A percentile compares a stretch with the other conserved stretches of the same genome.
Evolutionary conservation across 306 rosid genomes (phyloP).

Genomic region (Quercus cerris): DNA sequence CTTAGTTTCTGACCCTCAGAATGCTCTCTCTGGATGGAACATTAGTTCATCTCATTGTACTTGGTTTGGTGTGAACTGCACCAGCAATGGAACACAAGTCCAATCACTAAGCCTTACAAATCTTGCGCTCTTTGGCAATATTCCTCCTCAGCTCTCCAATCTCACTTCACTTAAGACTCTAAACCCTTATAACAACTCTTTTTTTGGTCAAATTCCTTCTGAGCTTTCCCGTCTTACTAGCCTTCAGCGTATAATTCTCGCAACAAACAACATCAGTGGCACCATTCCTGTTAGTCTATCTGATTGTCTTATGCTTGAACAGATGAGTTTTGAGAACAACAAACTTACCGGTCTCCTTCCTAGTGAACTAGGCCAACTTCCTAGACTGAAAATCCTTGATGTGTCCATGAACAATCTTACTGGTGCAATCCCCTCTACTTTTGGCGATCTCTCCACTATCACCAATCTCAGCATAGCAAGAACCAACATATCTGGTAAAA

Average conservation of each 20-base stretch:
- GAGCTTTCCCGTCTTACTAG: constrained; percentile 11
- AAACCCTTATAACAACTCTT: constrained; percentile 26
- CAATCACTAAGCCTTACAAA: constrained; percentile 23
- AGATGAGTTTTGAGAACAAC: constrained; percentile 7
- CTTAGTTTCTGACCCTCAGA: constrained; percentile 25
- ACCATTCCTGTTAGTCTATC: neutral
- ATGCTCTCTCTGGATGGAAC: constrained; percentile 14
- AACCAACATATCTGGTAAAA: constrained; percentile 19
- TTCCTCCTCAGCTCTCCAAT: constrained; percentile 22
- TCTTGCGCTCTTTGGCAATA: constrained; percentile 25
- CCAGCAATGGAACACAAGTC: constrained; percentile 24
- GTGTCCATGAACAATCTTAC: constrained; percentile 31
- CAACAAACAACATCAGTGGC: neutral
- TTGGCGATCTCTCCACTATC: constrained; percentile 31
- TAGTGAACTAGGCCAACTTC: constrained; percentile 13
- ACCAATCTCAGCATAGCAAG: constrained; percentile 23
- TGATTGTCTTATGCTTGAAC: neutral
- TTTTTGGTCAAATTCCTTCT: constrained; percentile 27
- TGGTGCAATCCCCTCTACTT: constrained; percentile 33
- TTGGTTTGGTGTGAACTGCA: constrained; percentile 37
- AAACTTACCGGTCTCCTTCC: constrained; percentile 35
- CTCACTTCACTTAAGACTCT: constrained; percentile 26
- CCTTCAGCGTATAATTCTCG: neutral
- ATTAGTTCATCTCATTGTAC: constrained; percentile 24
- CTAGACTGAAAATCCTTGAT: constrained; percentile 21